Base-by-base conservation (phyloP, 345 rosid genomes). In the Jatropha curcas region DNA sequence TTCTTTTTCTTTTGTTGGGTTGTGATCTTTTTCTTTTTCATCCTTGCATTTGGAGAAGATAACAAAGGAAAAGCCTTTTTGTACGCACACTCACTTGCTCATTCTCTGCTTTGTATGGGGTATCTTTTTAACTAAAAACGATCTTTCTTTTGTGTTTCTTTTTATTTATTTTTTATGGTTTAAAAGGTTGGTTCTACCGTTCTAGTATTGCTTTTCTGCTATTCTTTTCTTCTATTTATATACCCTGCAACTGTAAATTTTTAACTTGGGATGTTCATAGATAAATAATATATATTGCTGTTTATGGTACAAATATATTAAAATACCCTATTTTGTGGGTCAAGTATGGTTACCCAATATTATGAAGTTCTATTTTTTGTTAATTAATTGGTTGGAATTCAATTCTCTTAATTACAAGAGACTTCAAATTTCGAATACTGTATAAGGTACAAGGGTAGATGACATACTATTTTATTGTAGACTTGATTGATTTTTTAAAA, bases 11-110 rank as follows among this genome's bases (percentile, higher is more conserved):
- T 73, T 45, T 61, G 25, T 57, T 70, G 74, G 74, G 34, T 43
- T 33, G 60, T 60, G 39, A n/a, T 76, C 43, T 56, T 3, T 19
- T 8, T 60, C 48, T 74, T 71, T 70, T 45, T 34, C 68, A 28
- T 24, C 59, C 71, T 65, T 84, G 74, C 77, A 59, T 41, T 48
- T 45, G 84, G 80, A 69, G 84, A 74, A 77, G 81, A 67, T 60
- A 61, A 74, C 82, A 58, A 74, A 48, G 74, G 31, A 24, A 16
- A 5, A 5, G 41, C 25, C 68, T 46, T 61, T 73, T 61, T 68
- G 70, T 48, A 0, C 3, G n/a, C 20, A 28, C 5, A 14, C 48
- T 58, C 10, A 5, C 25, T 7, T 28, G 4, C 33, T 3, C 19
- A 37, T 17, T 41, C 43, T 19, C 2, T 1, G 19, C 25, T 61